Percentiles rank a stretch among this genome's conserved stretches.
Conservation (phyloP, 2,329 filamentous ascomycete species). For the Botrytis tulipae region DNA sequence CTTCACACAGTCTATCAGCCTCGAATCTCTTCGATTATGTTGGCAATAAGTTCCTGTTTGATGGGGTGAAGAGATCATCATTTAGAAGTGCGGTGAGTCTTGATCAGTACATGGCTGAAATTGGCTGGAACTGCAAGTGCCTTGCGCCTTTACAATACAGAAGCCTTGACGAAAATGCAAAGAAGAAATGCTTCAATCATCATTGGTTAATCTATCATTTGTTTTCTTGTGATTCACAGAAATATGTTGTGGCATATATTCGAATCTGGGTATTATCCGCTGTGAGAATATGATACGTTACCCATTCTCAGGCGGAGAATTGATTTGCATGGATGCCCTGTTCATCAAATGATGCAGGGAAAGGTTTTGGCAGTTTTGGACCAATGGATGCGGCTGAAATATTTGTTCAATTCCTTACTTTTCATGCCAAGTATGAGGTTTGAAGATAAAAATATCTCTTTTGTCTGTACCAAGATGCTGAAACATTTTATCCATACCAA, state of each 20-base stretch:
- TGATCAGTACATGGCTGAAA: neutral
- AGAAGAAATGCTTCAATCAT: neutral
- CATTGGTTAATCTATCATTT: neutral
- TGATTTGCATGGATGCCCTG: neutral
- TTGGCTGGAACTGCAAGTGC: constrained; percentile 13
- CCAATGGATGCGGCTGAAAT: constrained; percentile 7
- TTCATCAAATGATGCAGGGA: neutral
- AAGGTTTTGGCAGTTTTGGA: neutral
- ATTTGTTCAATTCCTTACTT: neutral
- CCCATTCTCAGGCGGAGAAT: neutral
- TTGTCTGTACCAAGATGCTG: constrained; percentile 17
- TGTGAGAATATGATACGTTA: constrained; percentile 5
- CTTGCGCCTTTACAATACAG: neutral
- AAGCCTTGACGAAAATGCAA: neutral
- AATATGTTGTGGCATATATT: neutral
- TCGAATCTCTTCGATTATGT: neutral
- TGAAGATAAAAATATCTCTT: constrained; percentile 16
- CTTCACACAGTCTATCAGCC: neutral
- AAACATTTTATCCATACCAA: neutral
- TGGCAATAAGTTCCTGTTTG: neutral
- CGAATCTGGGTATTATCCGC: constrained; percentile 1
- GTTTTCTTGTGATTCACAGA: neutral
- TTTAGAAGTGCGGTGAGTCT: constrained; percentile 9
- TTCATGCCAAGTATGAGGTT: constrained; percentile 6
- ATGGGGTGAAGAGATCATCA: neutral